These are phyloP conservation scores for Ustilago xerochloae DNA, from an alignment of 1,284 basidiomycete genomes.

Conservation along the genomic window DNA sequence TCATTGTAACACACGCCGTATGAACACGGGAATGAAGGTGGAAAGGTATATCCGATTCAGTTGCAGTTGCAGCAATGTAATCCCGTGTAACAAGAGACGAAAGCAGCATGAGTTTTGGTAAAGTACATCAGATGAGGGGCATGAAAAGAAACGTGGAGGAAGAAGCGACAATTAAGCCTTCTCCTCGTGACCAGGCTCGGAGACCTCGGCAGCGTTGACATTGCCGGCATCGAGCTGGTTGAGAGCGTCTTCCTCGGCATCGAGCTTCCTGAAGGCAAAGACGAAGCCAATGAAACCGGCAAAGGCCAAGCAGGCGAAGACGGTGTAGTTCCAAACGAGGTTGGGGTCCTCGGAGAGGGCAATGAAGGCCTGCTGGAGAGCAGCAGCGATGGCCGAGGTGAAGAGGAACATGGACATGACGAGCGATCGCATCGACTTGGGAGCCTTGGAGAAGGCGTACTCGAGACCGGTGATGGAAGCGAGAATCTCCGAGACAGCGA, in stretches of 20 bases:
- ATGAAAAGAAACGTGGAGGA: neutral
- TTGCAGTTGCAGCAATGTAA: neutral
- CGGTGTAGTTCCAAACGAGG: slow-evolving; percentile 72
- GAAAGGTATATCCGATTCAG: slow-evolving; percentile 28
- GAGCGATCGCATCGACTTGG: slow-evolving; percentile 69
- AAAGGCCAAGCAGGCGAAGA: slow-evolving; percentile 71
- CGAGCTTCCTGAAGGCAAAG: slow-evolving; percentile 75
- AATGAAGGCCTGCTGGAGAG: slow-evolving; percentile 74
- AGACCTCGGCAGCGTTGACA: slow-evolving; percentile 16
- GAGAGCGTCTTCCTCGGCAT: slow-evolving; percentile 73
- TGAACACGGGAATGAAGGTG: no score
- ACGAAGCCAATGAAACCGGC: slow-evolving; percentile 74
- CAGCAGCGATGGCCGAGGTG: slow-evolving; percentile 73
- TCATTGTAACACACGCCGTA: no score
- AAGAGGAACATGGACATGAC: slow-evolving; percentile 73
- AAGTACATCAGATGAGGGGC: slow-evolving; percentile 22
- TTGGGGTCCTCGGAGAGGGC: slow-evolving; percentile 72
- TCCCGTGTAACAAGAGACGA: slow-evolving; percentile 6
- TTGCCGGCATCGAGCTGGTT: slow-evolving; percentile 53
- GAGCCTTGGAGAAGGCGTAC: slow-evolving; percentile 82
- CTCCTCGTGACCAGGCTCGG: slow-evolving; percentile 26
- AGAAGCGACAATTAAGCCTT: slow-evolving; percentile 12
- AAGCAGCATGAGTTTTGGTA: slow-evolving; percentile 12
- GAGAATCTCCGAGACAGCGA: slow-evolving; percentile 75
- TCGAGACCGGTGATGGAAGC: slow-evolving; percentile 83